Evolutionary conservation across 352 stramenopile species (phyloP).

Genomic region (Phytophthora pisi): DNA sequence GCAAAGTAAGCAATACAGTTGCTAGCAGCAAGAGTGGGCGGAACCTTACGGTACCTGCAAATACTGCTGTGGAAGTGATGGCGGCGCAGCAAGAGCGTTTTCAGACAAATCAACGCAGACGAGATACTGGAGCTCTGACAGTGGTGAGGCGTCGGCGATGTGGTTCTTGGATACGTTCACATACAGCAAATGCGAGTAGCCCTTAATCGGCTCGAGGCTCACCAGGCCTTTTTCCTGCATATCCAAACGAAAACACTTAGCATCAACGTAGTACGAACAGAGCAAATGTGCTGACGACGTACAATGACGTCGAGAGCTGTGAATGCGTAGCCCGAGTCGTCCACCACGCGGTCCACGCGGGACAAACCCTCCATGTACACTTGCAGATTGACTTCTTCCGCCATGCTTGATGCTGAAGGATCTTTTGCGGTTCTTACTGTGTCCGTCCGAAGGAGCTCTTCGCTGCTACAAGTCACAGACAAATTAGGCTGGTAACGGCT

Average conservation of each 20-base stretch:
- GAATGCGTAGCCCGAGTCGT: slow-evolving; percentile 81
- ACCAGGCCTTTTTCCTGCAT: slow-evolving; percentile 59
- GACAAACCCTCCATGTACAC: slow-evolving; percentile 72
- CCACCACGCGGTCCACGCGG: slow-evolving; percentile 72
- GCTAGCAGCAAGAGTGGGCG: background rate
- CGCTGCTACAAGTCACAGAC: background rate
- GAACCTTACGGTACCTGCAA: slow-evolving; percentile 45
- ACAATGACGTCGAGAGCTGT: slow-evolving; percentile 73
- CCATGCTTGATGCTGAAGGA: slow-evolving; percentile 15
- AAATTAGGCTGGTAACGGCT: background rate
- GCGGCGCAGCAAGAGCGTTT: slow-evolving; percentile 49
- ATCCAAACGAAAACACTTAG: background rate
- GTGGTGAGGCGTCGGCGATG: slow-evolving; percentile 52
- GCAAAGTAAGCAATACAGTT: background rate
- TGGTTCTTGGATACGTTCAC: slow-evolving; percentile 77
- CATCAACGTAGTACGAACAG: too few relatives aligned
- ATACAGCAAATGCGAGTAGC: slow-evolving; percentile 72
- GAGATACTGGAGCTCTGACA: slow-evolving; percentile 67
- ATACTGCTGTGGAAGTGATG: slow-evolving; percentile 57
- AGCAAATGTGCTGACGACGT: background rate
- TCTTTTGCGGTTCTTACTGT: background rate
- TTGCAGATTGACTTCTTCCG: slow-evolving; percentile 43
- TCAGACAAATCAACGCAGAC: slow-evolving; percentile 60
- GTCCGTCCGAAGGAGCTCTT: background rate
- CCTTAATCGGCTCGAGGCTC: slow-evolving; percentile 59